These are phyloP conservation scores for Physcomitrellopsis africana DNA, from an alignment of 225 moss, liverwort and hornwort species.

Conservation along the genomic window DNA sequence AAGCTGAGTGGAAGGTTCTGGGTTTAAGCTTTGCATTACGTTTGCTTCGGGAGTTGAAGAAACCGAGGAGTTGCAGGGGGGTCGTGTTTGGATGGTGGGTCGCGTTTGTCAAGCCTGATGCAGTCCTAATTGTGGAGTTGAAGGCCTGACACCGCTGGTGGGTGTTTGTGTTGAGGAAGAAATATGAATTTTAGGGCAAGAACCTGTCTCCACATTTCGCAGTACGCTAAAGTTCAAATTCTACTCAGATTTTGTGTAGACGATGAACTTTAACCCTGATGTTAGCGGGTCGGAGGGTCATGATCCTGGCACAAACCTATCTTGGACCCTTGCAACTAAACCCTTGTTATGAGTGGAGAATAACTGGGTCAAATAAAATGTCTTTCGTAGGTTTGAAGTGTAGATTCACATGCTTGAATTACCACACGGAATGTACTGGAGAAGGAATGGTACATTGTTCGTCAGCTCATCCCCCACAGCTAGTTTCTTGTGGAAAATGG, in stretches of 20 bases:
- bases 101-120: too few relatives aligned
- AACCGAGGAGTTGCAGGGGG: too few relatives aligned
- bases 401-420: background rate
- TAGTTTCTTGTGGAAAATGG: constrained; percentile 25
- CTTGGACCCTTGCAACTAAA: constrained; percentile 32
- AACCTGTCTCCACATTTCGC: too few relatives aligned
- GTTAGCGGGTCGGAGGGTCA: constrained; percentile 37
- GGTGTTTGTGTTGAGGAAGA: too few relatives aligned
- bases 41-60: too few relatives aligned
- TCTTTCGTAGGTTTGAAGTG: constrained; percentile 25
- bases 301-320: constrained; percentile 33
- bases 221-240: background rate
- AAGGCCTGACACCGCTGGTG: too few relatives aligned
- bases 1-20: too few relatives aligned
- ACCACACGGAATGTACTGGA: background rate
- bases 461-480: constrained; percentile 12
- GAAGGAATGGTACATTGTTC: constrained; percentile 17
- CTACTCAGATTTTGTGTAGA: constrained; percentile 13
- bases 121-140: too few relatives aligned
- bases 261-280: constrained; percentile 31
- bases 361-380: constrained; percentile 18
- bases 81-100: too few relatives aligned
- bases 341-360: constrained; percentile 35
- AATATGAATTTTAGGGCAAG: too few relatives aligned
- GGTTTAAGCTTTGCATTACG: too few relatives aligned